Evolutionary conservation across 2,329 filamentous ascomycete genomes (phyloP).

Genomic region (Botrytis squamosa): DNA sequence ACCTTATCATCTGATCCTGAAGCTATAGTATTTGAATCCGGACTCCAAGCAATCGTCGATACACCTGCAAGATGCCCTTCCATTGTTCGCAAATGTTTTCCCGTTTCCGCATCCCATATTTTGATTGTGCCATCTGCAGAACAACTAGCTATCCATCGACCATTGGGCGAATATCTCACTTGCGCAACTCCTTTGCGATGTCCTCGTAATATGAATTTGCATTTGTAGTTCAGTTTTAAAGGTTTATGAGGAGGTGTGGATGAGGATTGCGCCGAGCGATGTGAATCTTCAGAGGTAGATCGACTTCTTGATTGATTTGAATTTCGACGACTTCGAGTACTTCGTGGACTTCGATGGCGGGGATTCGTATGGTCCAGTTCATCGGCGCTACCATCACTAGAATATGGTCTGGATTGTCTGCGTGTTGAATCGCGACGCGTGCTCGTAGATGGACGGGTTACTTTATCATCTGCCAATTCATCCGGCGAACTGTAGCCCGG

Average conservation of each 20-base stretch:
- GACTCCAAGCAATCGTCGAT: slow-evolving; percentile 90
- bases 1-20: slow-evolving; percentile 95
- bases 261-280: slow-evolving; percentile 33
- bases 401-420: slow-evolving; percentile 31
- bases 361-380: slow-evolving; percentile 36
- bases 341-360: slow-evolving; percentile 21
- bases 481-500: slow-evolving; percentile 49
- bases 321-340: slow-evolving; percentile 8
- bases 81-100: slow-evolving; percentile 79
- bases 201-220: slow-evolving; percentile 69
- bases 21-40: slow-evolving; percentile 82
- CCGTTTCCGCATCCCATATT: slow-evolving; percentile 81
- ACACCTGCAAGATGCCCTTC: slow-evolving; percentile 93
- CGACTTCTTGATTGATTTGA: slow-evolving; percentile 25
- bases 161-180: slow-evolving; percentile 88
- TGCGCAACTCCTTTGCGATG: slow-evolving; percentile 79
- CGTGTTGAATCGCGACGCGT: slow-evolving; percentile 28
- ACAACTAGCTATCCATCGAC: slow-evolving; percentile 82
- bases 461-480: slow-evolving; percentile 40
- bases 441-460: slow-evolving; percentile 38
- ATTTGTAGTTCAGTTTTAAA: slow-evolving; percentile 44
- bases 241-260: slow-evolving; percentile 31
- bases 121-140: slow-evolving; percentile 90
- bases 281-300: slow-evolving; percentile 30
- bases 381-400: slow-evolving; percentile 34